Base-by-base conservation (phyloP, 768 basidiomycete species). In the Lentinula sp. region DNA sequence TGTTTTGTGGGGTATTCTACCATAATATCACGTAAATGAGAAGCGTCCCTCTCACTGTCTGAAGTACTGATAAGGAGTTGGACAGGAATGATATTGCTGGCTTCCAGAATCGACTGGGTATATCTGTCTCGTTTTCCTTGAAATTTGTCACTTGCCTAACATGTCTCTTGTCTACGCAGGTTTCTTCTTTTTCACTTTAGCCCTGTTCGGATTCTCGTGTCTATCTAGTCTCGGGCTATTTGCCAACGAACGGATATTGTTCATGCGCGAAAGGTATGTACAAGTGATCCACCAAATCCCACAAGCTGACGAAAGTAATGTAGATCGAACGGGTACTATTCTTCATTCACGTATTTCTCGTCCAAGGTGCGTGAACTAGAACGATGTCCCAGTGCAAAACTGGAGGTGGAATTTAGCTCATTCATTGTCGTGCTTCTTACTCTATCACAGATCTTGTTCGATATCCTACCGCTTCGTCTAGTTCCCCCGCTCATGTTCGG, bases 311-410 rank as follows among this genome's bases (percentile, higher is more conserved):
- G n/a, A 56, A 23, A 1, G 5, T 15, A 18, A 16, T 28, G 43
- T 71, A 95, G 94, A 64, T 87, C 95, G 2, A 99, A 99, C 66
- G 97, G 97, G 11, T 99, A 99, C 73, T 99, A 99, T 72, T 92
- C 94, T 0, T 89, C 97, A 1, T 88, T 95, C 69, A 95, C 95
- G 8, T 99, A 98, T 78, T 98, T 98, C 73, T 78, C 91, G 1
- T 95, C 96, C 61, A 99, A 99, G 82, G 91, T 82, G 60, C 23
- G 71, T 61, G 4, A 9, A 31, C n/a, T 31, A 70, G 28, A 23
- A n/a, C 40, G 45, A 18, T 49, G 23, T 23, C 23, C 23, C 23
- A 23, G 23, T 23, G 23, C 23, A 23, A 23, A 23, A 28, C 28
- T 28, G 28, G 28, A 28, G 28, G 28, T 28, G 28, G 28, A 28